A percentile compares a stretch with the other conserved stretches of the same genome.
These are phyloP conservation scores for Micractinium sp. DNA, from an alignment of 139 green algal genomes.

Conservation along the genomic window DNA sequence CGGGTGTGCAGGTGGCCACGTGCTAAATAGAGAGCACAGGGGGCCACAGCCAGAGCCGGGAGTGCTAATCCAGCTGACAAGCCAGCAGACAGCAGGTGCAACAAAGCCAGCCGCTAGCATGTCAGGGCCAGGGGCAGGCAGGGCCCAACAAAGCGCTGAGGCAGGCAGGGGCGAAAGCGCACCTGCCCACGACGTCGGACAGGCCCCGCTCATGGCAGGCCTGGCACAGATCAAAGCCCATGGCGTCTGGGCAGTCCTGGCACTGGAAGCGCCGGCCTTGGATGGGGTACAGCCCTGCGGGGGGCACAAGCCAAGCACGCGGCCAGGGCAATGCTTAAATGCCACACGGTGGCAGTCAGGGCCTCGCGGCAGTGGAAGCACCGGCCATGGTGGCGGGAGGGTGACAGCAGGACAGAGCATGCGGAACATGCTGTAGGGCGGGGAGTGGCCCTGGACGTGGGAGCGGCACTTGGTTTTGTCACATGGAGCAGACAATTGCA, in stretches of 20 bases:
- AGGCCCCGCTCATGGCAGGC: conserved; percentile 43
- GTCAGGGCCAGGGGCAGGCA: no score
- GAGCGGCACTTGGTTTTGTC: background rate
- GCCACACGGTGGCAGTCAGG: background rate
- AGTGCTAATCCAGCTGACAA: no score
- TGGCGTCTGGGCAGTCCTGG: conserved; percentile 39
- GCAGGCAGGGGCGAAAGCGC: background rate
- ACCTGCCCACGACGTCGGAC: conserved; percentile 24
- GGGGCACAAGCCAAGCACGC: background rate
- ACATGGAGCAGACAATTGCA: no score
- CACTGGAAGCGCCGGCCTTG: conserved; percentile 46
- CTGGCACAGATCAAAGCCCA: conserved; percentile 63
- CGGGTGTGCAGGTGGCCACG: background rate
- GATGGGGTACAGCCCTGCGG: conserved; percentile 53
- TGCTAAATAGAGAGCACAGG: no score
- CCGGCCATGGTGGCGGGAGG: background rate
- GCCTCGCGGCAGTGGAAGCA: background rate
- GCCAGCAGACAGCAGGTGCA: no score
- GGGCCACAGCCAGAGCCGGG: no score
- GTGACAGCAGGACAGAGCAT: background rate
- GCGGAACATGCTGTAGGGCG: background rate
- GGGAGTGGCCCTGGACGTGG: background rate
- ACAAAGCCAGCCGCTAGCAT: no score
- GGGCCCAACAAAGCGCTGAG: no score
- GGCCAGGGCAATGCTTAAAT: no score